Percentiles rank a stretch among this genome's conserved stretches.
Conservation (phyloP, 2,329 filamentous ascomycete genomes). For the Neofusicoccum umdonicola region DNA sequence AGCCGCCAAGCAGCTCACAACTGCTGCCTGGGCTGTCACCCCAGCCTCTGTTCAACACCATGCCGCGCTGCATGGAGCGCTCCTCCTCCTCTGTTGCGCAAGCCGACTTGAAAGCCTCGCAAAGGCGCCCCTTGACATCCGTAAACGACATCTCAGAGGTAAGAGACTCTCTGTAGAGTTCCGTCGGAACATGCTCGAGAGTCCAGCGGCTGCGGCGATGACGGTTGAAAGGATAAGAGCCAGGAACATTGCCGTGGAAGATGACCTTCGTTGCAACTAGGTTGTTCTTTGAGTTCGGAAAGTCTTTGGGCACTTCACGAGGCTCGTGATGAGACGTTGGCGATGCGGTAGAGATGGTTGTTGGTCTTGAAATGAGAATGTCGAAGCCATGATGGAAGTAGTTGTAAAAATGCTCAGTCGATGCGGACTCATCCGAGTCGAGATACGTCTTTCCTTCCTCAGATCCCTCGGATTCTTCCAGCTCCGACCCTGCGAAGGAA, state of each 20-base stretch:
- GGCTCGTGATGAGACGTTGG: constrained; percentile 55
- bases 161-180: constrained; percentile 47
- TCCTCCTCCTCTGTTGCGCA: constrained; percentile 59
- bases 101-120: constrained; percentile 66
- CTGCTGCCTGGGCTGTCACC: constrained; percentile 89
- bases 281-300: constrained; percentile 49
- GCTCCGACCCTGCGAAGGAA: constrained; percentile 47
- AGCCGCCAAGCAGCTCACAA: constrained; percentile 62
- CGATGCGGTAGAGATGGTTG: constrained; percentile 53
- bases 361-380: constrained; percentile 79
- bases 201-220: constrained; percentile 88
- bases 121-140: constrained; percentile 68
- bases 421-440: constrained; percentile 46
- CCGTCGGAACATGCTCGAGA: constrained; percentile 51
- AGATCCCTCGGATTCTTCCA: constrained; percentile 51
- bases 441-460: constrained; percentile 25
- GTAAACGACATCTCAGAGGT: constrained; percentile 76
- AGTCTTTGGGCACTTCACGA: background rate
- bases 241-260: constrained; percentile 90
- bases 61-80: constrained; percentile 56
- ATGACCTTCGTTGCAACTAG: constrained; percentile 89
- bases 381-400: constrained; percentile 97
- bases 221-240: constrained; percentile 94
- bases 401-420: constrained; percentile 82
- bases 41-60: constrained; percentile 90